Conservation (phyloP, 225 moss, liverwort and hornwort species). For the Marchantia paleacea region DNA sequence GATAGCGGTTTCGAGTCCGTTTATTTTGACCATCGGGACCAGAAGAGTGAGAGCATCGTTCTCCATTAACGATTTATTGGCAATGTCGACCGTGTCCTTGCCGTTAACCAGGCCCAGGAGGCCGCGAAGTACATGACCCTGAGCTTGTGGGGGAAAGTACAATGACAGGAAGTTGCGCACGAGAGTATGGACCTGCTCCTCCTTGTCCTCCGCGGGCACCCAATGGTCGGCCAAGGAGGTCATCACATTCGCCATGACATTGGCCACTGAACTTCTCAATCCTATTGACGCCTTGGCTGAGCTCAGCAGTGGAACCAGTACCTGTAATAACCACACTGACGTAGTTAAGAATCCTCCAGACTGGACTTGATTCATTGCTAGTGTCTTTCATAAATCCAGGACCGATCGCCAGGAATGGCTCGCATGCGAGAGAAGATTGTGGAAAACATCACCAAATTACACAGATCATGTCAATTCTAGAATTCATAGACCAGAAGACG, state of each 20-base stretch:
- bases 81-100: conserved; percentile 48
- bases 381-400: too few relatives aligned
- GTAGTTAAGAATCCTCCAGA: background rate
- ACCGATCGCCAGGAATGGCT: too few relatives aligned
- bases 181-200: conserved; percentile 52
- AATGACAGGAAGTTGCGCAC: conserved; percentile 56
- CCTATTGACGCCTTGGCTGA: conserved; percentile 28
- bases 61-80: conserved; percentile 48
- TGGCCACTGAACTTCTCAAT: conserved; percentile 33
- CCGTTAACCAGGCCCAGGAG: conserved; percentile 62
- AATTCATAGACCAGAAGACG: too few relatives aligned
- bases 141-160: conserved; percentile 48
- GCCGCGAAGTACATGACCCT: conserved; percentile 60
- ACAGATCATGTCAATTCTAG: too few relatives aligned
- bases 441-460: too few relatives aligned
- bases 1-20: conserved; percentile 37
- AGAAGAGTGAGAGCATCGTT: conserved; percentile 52
- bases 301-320: conserved; percentile 56
- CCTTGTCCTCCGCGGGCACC: conserved; percentile 34
- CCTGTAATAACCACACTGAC: conserved; percentile 29
- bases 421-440: too few relatives aligned
- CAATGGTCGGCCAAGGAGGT: conserved; percentile 32
- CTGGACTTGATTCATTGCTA: too few relatives aligned
- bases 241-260: conserved; percentile 45
- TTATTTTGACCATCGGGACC: conserved; percentile 41